A percentile compares a stretch with the other conserved stretches of the same genome.
These are phyloP conservation scores for Erodium maritimum DNA, from an alignment of 345 rosid genomes.

Conservation along the genomic window DNA sequence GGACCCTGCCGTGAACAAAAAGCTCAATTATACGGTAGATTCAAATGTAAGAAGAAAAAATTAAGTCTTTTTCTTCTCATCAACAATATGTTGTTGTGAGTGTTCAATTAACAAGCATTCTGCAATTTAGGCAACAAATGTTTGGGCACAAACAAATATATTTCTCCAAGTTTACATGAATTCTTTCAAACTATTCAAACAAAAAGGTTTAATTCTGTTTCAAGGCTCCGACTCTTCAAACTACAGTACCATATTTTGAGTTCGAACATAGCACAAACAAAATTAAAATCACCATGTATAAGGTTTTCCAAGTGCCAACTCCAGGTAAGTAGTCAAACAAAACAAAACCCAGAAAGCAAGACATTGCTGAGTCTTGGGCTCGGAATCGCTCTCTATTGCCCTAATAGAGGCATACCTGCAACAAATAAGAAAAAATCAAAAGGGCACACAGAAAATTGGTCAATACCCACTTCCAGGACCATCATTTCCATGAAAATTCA, in stretches of 20 bases:
- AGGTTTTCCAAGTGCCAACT: slow-evolving; percentile 12
- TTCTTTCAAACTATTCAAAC: no score
- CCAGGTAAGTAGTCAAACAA: slow-evolving; percentile 14
- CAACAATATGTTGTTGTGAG: no score
- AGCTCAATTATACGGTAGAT: neutral
- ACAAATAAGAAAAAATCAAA: neutral
- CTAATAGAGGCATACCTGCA: slow-evolving; percentile 22
- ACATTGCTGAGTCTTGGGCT: slow-evolving; percentile 20
- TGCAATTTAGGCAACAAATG: no score
- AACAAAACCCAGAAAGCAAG: slow-evolving; percentile 26
- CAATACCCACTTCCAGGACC: neutral
- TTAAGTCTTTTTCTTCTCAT: neutral
- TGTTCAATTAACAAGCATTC: no score
- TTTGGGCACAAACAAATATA: no score
- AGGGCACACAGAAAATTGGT: neutral
- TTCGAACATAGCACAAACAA: neutral
- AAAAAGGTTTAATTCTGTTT: no score
- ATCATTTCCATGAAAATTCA: neutral
- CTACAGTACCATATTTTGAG: no score
- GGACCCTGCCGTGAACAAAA: slow-evolving; percentile 15
- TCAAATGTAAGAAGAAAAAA: neutral
- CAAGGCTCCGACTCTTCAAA: no score
- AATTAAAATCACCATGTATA: slow-evolving; percentile 13
- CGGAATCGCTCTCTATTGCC: slow-evolving; percentile 14
- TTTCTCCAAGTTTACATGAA: no score